Base-by-base conservation (phyloP, 1,139 yeast genomes). In the Geotrichum bryndzae region DNA sequence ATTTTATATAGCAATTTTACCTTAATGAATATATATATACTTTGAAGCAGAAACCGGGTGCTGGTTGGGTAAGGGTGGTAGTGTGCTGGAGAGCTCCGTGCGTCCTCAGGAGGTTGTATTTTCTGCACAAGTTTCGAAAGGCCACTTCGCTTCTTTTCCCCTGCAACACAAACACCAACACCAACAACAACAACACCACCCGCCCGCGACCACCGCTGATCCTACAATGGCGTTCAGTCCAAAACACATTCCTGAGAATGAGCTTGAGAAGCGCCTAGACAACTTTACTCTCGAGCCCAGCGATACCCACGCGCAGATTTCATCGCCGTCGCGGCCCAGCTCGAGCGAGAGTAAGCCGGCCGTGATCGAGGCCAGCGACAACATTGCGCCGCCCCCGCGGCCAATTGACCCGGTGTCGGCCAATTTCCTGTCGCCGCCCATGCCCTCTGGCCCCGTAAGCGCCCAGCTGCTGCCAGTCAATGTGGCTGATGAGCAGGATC, bases 221-320 rank as follows among this genome's bases (percentile, higher is more conserved):
- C 10, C 31, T n/a, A 38, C 51, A 41, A 25, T 41, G 27, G 56
- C 27, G 15, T n/a, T 27, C 38, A 18, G 38, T n/a, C 23, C 51
- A 6, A 57, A 58, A 45, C 57, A 50, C 15, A 15, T 58, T 53
- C 51, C 52, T 11, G 61, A 58, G 35, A 54, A 46, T 25, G 57
- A 58, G 53, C 57, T 58, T 13, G 56, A 46, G n/a, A 33, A 54
- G 50, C 33, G 61, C 29, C 48, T 58, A 41, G 53, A 58, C 53
- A 48, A 50, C 35, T 53, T 54, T 8, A 54, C 23, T 8, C 7
- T 54, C 3, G 57, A 58, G 29, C 54, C 54, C 31, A 57, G 58
- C 29, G 41, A 41, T 41, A 41, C 48, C 7, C 48, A 41, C 13
- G 48, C 48, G 22, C 48, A 41, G 48, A 41, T 41, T 15, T 18